Percentiles rank a stretch among this genome's conserved stretches.
Conservation (phyloP, 2,329 filamentous ascomycete genomes). For the Trichoderma cornu-damae region DNA sequence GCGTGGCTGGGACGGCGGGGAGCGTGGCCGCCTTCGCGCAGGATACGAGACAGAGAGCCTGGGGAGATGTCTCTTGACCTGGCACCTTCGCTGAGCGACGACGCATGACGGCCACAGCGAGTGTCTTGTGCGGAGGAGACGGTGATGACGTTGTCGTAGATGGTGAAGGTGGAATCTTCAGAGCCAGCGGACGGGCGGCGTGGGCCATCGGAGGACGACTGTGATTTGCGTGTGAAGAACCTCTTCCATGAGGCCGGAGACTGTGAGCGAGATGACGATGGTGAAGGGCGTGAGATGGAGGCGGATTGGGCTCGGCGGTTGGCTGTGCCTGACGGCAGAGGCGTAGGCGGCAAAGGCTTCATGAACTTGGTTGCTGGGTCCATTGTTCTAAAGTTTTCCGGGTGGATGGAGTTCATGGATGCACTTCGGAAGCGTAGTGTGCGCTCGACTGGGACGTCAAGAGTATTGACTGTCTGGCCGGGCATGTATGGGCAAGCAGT, state of each 20-base stretch:
- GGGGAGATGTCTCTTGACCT: conserved; percentile 51
- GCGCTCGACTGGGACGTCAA: conserved; percentile 72
- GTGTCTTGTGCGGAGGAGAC: conserved; percentile 27
- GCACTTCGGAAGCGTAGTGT: conserved; percentile 56
- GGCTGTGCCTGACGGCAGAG: not conserved
- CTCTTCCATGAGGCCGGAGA: conserved; percentile 50
- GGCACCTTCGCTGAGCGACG: conserved; percentile 35
- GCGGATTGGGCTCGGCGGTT: conserved; percentile 25
- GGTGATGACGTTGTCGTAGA: conserved; percentile 31
- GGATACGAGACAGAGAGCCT: conserved; percentile 49
- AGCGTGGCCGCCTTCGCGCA: conserved; percentile 42
- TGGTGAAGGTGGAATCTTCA: conserved; percentile 23
- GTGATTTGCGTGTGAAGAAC: conserved; percentile 43
- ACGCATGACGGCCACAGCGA: conserved; percentile 7
- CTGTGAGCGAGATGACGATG: conserved; percentile 43
- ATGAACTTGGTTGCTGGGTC: conserved; percentile 71
- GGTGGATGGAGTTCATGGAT: conserved; percentile 57
- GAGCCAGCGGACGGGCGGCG: not conserved
- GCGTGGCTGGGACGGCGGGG: conserved; percentile 25
- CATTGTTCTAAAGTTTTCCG: conserved; percentile 64
- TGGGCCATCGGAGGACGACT: conserved; percentile 29
- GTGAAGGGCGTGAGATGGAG: conserved; percentile 29
- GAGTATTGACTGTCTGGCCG: conserved; percentile 78
- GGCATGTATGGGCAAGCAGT: conserved; percentile 79
- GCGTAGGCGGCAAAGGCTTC: conserved; percentile 52